A percentile compares a stretch with the other conserved stretches of the same genome.
phyloP scores from a whole-genome alignment of 495 filamentous ascomycete genomes.

The Emericellopsis terricola region DNA sequence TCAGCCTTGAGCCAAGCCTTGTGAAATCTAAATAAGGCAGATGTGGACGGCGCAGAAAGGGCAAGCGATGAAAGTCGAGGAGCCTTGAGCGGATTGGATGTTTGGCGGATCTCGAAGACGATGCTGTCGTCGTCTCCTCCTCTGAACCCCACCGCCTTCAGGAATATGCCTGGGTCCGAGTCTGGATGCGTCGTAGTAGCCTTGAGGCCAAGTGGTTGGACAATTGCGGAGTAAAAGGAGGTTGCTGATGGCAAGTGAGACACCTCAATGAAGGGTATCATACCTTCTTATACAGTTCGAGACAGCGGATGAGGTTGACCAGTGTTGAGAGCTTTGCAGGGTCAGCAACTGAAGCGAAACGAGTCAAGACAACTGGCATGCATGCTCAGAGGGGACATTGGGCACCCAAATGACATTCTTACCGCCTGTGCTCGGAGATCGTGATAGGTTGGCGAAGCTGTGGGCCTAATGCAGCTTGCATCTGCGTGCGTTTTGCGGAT shows the following conservation, averaged over 20 bases:
- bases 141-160: no score
- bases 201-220: constrained; percentile 56
- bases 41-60: not conserved
- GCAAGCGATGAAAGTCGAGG: not conserved
- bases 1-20: not conserved
- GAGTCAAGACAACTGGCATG: no score
- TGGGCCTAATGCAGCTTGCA: no score
- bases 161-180: no score
- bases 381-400: no score
- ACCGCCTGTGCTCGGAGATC: no score
- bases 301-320: not conserved
- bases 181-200: constrained; percentile 28
- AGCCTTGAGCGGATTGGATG: not conserved
- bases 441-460: no score
- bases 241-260: constrained; percentile 59
- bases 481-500: no score
- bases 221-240: constrained; percentile 63
- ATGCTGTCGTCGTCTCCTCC: not conserved
- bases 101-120: not conserved
- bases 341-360: no score
- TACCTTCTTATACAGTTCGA: not conserved
- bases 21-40: not conserved
- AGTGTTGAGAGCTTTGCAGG: no score
- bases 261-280: constrained; percentile 35
- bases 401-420: no score